Base-by-base conservation (phyloP, 2,329 filamentous ascomycete genomes). In the Trichoderma atrobrunneum region DNA sequence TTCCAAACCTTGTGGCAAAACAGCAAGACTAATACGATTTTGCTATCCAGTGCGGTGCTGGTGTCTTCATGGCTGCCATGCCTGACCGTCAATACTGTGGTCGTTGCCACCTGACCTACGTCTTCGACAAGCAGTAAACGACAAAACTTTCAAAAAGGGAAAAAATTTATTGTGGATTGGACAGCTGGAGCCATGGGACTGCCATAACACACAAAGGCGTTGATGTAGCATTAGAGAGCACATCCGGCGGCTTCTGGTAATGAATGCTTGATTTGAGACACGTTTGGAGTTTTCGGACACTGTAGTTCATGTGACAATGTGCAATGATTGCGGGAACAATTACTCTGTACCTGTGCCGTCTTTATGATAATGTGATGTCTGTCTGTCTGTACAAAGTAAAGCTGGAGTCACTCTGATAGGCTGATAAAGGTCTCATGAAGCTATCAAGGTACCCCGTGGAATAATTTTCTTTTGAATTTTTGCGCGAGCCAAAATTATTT, bases 31-130 rank as follows among this genome's bases (percentile, higher is more conserved):
- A 36, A 63, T 34, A 72, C 36, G 32, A 16, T 57, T 6, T 4
- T 34, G 6, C 73, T 10, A 24, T 48, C 8, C 63, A 97, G 94
- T 99, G 96, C 87, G 96, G 96, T 90, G 96, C 97, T 81, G 96
- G 96, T 95, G 92, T 99, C 89, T 99, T 99, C 93, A 99, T 99
- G 96, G 96, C 96, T 84, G 94, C 96, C 84, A 98, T 98, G 95
- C 92, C 97, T 87, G 97, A 99, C 88, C 94, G 96, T 85, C 97
- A 99, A 88, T 97, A 98, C 92, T 97, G 94, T 79, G 90, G 90
- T 79, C 88, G 89, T 77, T 92, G 90, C 89, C 89, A 91, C 84
- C 85, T 91, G 76, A 91, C 90, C 85, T 92, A 92, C 85, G 89
- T 91, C 83, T 91, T 91, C 82, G 89, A 91, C 85, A 90, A 91